Percentiles rank a stretch among this genome's conserved stretches.
phyloP scores from a whole-genome alignment of 1,284 basidiomycete genomes.

The Leccinum angustisporum region DNA sequence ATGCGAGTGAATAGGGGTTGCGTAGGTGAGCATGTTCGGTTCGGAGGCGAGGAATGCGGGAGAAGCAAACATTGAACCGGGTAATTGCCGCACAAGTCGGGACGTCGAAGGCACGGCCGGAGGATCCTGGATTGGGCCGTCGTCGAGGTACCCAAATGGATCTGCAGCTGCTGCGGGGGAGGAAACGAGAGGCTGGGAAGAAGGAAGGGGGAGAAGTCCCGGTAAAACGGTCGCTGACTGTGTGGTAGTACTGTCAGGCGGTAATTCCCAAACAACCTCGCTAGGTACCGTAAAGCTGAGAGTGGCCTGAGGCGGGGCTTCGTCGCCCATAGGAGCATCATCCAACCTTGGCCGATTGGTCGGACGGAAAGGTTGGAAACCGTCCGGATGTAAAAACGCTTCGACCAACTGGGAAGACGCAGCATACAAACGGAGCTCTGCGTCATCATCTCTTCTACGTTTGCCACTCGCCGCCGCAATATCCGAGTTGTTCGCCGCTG shows the following conservation, averaged over 20 bases:
- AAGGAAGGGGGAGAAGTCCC: not conserved
- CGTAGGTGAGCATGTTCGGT: conserved; percentile 42
- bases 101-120: conserved; percentile 27
- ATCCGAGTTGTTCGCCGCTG: conserved; percentile 10
- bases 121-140: conserved; percentile 30
- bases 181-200: not conserved
- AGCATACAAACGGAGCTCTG: conserved; percentile 51
- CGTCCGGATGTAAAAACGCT: conserved; percentile 48
- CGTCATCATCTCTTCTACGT: conserved; percentile 56
- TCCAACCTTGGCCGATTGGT: conserved; percentile 46
- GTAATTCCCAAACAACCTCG: not conserved
- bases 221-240: not conserved
- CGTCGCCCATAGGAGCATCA: conserved; percentile 1
- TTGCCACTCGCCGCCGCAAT: conserved; percentile 38
- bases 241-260: not conserved
- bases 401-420: conserved; percentile 54
- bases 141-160: conserved; percentile 57
- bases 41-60: conserved; percentile 38
- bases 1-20: conserved; percentile 60
- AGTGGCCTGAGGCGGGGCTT: conserved; percentile 9
- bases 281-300: not conserved
- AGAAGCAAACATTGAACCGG: conserved; percentile 36
- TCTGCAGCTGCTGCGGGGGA: conserved; percentile 31
- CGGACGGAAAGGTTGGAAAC: conserved; percentile 35
- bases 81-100: conserved; percentile 35